Conservation (phyloP, 1,139 yeast genomes). For the Ashbya aceris region DNA sequence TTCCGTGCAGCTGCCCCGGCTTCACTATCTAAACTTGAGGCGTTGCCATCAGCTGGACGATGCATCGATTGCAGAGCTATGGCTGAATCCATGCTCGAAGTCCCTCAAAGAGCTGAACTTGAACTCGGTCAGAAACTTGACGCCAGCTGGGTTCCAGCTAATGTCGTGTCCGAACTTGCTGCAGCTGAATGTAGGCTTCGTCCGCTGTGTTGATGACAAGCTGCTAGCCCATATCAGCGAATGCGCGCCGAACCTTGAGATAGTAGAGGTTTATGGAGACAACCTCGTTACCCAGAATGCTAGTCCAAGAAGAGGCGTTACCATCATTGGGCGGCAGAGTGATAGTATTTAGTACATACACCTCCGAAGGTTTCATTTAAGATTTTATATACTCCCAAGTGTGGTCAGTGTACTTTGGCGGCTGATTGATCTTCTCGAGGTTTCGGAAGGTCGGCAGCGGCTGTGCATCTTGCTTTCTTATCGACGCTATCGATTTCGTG, state of each 20-base stretch:
- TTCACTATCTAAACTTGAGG: constrained; percentile 51
- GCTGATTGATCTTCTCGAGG: constrained; percentile 47
- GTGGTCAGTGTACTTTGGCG: constrained; percentile 19
- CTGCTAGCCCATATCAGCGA: constrained; percentile 44
- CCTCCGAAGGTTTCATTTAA: neutral
- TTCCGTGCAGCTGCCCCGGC: constrained; percentile 41
- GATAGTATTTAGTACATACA: constrained; percentile 37
- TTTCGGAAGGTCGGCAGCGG: constrained; percentile 50
- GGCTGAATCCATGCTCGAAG: constrained; percentile 49
- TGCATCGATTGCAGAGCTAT: constrained; percentile 46
- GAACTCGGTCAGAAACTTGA: constrained; percentile 58
- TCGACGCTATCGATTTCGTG: constrained; percentile 17
- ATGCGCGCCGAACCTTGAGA: constrained; percentile 49
- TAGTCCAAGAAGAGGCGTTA: constrained; percentile 42
- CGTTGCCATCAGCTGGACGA: constrained; percentile 63
- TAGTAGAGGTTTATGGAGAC: constrained; percentile 73
- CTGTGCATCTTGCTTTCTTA: constrained; percentile 25
- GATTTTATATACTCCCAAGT: constrained; percentile 9
- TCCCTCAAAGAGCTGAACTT: constrained; percentile 61
- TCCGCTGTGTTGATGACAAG: constrained; percentile 60
- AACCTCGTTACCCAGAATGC: constrained; percentile 58
- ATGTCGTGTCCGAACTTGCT: constrained; percentile 51
- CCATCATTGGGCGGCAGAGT: constrained; percentile 70
- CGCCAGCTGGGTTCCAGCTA: constrained; percentile 41
- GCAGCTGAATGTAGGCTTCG: constrained; percentile 65